phyloP scores from a whole-genome alignment of 768 basidiomycete species.

The Trametes elegans region DNA sequence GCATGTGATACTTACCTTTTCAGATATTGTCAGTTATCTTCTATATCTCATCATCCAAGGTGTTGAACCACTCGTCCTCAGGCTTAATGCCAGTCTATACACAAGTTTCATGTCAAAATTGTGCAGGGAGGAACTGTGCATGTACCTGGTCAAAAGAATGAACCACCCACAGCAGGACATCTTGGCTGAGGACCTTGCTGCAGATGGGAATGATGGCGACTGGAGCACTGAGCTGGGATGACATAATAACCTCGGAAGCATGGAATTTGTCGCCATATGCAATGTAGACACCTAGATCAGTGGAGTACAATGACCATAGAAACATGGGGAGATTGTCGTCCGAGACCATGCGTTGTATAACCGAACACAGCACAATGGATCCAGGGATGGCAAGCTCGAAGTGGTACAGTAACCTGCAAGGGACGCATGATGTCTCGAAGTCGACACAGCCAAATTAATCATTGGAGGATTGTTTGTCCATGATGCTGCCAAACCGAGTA shows the following conservation, averaged over 20 bases:
- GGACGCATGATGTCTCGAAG: not conserved
- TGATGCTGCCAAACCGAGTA: not conserved
- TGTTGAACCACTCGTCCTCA: not conserved
- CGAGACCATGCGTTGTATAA: not conserved
- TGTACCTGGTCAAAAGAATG: not conserved
- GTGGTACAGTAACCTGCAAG: not conserved
- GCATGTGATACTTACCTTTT: not conserved
- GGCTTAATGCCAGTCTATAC: not conserved
- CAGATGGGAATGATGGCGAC: not conserved
- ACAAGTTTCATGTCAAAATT: not conserved
- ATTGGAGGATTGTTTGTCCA: not conserved
- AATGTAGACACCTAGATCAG: not conserved
- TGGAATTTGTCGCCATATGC: not conserved
- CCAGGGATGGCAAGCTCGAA: not conserved
- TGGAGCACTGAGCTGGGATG: not conserved
- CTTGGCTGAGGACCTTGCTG: not conserved
- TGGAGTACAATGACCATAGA: not conserved
- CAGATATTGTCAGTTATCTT: not conserved
- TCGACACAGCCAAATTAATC: not conserved
- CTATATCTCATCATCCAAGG: not conserved
- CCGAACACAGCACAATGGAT: not conserved
- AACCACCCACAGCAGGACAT: not conserved
- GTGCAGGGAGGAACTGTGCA: not conserved
- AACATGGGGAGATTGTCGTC: not conserved
- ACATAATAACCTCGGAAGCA: not conserved